Evolutionary conservation across 2,329 filamentous ascomycete species (phyloP).

Genomic region (Epichloe sibirici): DNA sequence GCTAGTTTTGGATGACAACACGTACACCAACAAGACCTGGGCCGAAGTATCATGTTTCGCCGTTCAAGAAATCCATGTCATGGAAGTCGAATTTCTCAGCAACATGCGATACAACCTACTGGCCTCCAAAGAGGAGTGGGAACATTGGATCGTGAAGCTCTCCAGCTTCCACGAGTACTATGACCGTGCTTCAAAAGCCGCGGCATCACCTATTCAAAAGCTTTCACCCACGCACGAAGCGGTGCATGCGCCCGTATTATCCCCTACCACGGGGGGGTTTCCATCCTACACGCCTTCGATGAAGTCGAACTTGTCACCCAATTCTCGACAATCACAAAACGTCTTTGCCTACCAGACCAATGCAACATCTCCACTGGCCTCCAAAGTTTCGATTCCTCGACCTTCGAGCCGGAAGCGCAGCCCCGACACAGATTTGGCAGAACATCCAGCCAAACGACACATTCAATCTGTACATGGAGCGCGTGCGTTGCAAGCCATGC

Average conservation of each 20-base stretch:
- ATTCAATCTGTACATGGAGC: conserved; percentile 14
- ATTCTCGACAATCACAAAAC: conserved; percentile 21
- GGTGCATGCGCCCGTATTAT: conserved; percentile 35
- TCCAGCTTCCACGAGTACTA: conserved; percentile 76
- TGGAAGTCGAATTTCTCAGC: conserved; percentile 99
- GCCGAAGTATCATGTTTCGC: conserved; percentile 92
- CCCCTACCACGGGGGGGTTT: conserved; percentile 30
- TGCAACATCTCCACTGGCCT: conserved; percentile 34
- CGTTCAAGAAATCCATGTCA: conserved; percentile 91
- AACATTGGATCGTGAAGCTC: conserved; percentile 72
- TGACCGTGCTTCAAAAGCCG: conserved; percentile 47
- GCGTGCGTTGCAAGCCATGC: conserved; percentile 6
- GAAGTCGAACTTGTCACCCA: conserved; percentile 29
- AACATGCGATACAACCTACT: conserved; percentile 94
- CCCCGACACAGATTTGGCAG: conserved; percentile 35
- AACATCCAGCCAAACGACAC: conserved; percentile 43
- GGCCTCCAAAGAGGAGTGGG: conserved; percentile 78
- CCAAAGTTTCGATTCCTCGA: conserved; percentile 31
- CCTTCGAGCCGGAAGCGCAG: conserved; percentile 36
- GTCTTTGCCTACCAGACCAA: conserved; percentile 29
- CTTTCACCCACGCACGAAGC: conserved; percentile 27
- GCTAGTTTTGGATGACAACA: conserved; percentile 90
- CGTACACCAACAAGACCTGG: conserved; percentile 99
- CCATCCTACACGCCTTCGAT: conserved; percentile 22
- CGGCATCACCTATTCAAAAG: conserved; percentile 28